phyloP scores from a whole-genome alignment of 2,329 filamentous ascomycete genomes.

The Mollisia scopiformis region DNA sequence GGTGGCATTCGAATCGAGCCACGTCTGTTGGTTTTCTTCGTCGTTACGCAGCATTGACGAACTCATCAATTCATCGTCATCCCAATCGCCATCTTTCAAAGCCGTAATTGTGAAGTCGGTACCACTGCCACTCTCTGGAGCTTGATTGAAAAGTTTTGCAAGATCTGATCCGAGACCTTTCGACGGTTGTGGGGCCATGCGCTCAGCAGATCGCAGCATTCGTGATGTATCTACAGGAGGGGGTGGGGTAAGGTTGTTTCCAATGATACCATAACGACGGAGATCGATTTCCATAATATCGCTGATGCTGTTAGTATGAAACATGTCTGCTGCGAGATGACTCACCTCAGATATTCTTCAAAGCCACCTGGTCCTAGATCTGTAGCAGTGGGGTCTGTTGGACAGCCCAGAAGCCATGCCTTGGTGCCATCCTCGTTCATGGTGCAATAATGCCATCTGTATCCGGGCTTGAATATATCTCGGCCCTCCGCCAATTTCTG shows the following conservation, averaged over 20 bases:
- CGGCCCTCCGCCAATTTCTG: constrained; percentile 92
- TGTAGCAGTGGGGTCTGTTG: constrained; percentile 68
- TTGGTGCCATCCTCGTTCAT: constrained; percentile 95
- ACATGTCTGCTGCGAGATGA: constrained; percentile 8
- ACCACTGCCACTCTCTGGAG: constrained; percentile 82
- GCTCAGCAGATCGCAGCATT: constrained; percentile 47
- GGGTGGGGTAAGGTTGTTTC: constrained; percentile 70
- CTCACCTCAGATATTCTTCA: constrained; percentile 79
- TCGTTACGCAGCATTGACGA: constrained; percentile 51
- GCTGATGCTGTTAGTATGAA: constrained; percentile 39
- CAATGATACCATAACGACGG: constrained; percentile 86
- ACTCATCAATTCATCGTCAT: constrained; percentile 62
- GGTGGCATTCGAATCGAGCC: constrained; percentile 62
- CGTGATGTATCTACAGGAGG: constrained; percentile 51
- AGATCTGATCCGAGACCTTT: constrained; percentile 82
- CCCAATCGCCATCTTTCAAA: constrained; percentile 72
- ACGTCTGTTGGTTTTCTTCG: constrained; percentile 45
- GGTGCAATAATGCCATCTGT: constrained; percentile 97
- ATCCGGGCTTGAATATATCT: constrained; percentile 90
- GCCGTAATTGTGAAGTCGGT: constrained; percentile 93
- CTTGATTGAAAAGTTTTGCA: constrained; percentile 82
- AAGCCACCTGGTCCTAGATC: constrained; percentile 71
- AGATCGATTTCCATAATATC: constrained; percentile 95
- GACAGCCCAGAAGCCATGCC: constrained; percentile 94
- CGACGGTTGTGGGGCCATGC: constrained; percentile 55